A percentile compares a stretch with the other conserved stretches of the same genome.
phyloP scores from a whole-genome alignment of 371 early-diverging fungal genomes.

The Rhizopus delemar region DNA sequence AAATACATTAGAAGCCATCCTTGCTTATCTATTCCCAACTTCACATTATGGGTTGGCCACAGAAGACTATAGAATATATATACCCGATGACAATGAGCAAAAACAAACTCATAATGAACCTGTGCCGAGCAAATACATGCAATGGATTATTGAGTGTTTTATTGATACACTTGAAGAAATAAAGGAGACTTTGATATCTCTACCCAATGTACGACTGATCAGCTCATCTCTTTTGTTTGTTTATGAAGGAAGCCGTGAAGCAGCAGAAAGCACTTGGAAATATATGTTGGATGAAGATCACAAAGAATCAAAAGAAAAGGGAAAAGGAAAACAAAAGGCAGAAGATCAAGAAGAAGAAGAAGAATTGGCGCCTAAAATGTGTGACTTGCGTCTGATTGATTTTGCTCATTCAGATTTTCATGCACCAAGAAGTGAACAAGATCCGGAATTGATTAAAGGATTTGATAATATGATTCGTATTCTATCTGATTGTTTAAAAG shows the following conservation, averaged over 20 bases:
- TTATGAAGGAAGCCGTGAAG: slow-evolving; percentile 67
- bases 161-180: slow-evolving; percentile 60
- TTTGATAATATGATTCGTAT: slow-evolving; percentile 31
- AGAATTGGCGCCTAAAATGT: slow-evolving; percentile 45
- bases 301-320: not conserved
- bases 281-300: slow-evolving; percentile 45
- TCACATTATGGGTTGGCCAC: slow-evolving; percentile 32
- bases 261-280: slow-evolving; percentile 52
- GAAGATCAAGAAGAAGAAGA: slow-evolving; percentile 50
- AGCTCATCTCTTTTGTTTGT: slow-evolving; percentile 70
- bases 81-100: slow-evolving; percentile 8
- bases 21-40: slow-evolving; percentile 49
- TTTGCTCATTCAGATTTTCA: slow-evolving; percentile 76
- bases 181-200: slow-evolving; percentile 41
- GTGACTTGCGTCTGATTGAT: slow-evolving; percentile 73
- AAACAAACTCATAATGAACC: slow-evolving; percentile 4
- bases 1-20: slow-evolving; percentile 46
- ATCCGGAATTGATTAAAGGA: slow-evolving; percentile 37
- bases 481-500: slow-evolving; percentile 26
- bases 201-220: slow-evolving; percentile 58
- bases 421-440: slow-evolving; percentile 32
- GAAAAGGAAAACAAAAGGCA: slow-evolving; percentile 22
- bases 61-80: slow-evolving; percentile 13
- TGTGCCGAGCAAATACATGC: slow-evolving; percentile 38
- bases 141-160: slow-evolving; percentile 64